Base-by-base conservation (phyloP, 257 asterid species). In the Asclepias syriaca region DNA sequence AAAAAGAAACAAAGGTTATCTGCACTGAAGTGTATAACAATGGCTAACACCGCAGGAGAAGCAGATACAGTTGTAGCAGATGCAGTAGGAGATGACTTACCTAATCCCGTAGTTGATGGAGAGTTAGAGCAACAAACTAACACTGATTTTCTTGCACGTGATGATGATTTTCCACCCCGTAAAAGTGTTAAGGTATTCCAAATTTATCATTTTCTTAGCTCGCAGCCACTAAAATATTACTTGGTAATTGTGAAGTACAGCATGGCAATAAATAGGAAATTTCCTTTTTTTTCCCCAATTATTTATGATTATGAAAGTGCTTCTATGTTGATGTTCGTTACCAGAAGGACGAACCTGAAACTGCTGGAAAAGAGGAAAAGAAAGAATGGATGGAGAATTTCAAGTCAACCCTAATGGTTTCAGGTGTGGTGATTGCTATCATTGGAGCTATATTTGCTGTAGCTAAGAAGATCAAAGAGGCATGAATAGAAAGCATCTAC, bases 381-480 rank as follows among this genome's bases (percentile, higher is more conserved):
- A 74, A 77, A 54, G 76, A 68, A 8, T 78, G 64, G 14, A 68
- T 21, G 21, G 56, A 77, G 49, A 64, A 79, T 43, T 67, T 85
- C 32, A 87, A 85, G 74, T 59, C 82, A 2, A 46, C 77, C 10
- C 77, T 89, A 10, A 2, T 87, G 22, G 68, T 89, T 19, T 81
- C 92, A 18, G 92, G 89, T 34, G 86, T 50, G 49, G 85, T 68
- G 72, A 77, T 87, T 40, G 90, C 91, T 22, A 81, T 82, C 0
- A 15, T 85, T 63, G 96, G 91, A 65, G 88, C 82, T n/a, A 51
- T 89, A 66, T 74, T 84, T 54, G 90, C 86, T 18, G 59, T 85
- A 0, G 74, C 66, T 13, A 84, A 80, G 81, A 85, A 84, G 83
- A 74, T 79, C 1, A 89, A 68, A 79, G 80, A 73, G 64, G 77